Evolutionary conservation across 257 asterid genomes (phyloP), one percentile per base, ranked within the genome.

Genomic region (Capsicum chinense): DNA sequence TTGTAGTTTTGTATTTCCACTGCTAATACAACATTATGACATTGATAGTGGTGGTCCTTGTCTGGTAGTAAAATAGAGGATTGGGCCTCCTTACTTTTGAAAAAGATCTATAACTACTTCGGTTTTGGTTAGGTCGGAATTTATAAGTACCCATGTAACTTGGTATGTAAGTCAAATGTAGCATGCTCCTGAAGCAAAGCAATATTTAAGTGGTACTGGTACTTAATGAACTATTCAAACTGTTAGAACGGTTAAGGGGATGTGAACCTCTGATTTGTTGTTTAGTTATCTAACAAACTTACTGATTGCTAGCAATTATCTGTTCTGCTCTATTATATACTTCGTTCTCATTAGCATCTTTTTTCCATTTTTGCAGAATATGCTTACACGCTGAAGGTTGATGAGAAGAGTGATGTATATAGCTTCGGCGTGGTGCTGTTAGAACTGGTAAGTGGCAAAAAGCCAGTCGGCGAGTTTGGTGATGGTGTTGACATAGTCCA

Each of bases 401-500:
- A 96, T 48, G 98, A 96, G 95, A 96, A 96, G 91, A 96, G 99
- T 57, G 99, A 96, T 3, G 99, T 96, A 26, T 96, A 96, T 93
- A 96, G 98, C 82, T 96, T 93, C 6, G 99, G 98, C 3, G 99
- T 96, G 0, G 99, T 96, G 54, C 95, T 96, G 12, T 73, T 96
- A 76, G 99, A 96, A 83, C 90, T 96, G 2, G 97, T 96, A 7
- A 90, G 92, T 0, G 99, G 99, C 16, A 88, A 92, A 83, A 94
- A 93, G 85, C 99, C 99, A 0, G 98, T 96, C 0, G 98, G 99
- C 37, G 99, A 96, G 83, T 96, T 96, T 62, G 99, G 99, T 0
- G 99, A 96, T 10, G 99, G 99, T 11, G 98, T 96, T 13, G 99
- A 96, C 90, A 96, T 96, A 64, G 99, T 96, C 54, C 98, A 96